Conservation (phyloP, 2,329 filamentous ascomycete genomes). For the Fusarium scirpi region DNA sequence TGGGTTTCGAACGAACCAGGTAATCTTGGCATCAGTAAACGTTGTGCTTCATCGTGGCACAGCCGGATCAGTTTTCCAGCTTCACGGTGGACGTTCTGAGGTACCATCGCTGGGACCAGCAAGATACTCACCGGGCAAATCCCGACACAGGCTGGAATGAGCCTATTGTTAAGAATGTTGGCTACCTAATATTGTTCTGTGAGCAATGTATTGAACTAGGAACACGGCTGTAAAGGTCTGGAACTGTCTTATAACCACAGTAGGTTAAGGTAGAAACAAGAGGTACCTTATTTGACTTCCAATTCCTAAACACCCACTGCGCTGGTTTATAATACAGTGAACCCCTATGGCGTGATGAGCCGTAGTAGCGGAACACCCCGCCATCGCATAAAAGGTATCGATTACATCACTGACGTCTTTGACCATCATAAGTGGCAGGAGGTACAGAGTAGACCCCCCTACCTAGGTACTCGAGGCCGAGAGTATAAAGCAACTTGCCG, state of each 20-base stretch:
- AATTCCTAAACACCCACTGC: neutral
- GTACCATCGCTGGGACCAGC: neutral
- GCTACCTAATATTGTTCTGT: neutral
- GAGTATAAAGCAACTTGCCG: neutral
- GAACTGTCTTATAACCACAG: neutral
- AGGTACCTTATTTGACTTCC: neutral
- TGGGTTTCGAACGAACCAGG: neutral
- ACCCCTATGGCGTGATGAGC: conserved; percentile 16
- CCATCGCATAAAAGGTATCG: conserved; percentile 6
- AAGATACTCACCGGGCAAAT: neutral
- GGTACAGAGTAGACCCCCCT: neutral
- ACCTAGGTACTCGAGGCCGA: neutral
- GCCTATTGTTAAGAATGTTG: conserved; percentile 17
- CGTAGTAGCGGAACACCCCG: conserved; percentile 16
- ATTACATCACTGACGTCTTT: conserved; percentile 40
- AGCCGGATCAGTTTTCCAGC: neutral
- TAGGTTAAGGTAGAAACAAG: neutral
- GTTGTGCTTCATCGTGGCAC: neutral
- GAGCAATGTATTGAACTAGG: neutral
- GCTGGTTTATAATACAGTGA: conserved; percentile 1
- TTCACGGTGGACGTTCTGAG: neutral
- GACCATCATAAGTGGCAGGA: conserved; percentile 1
- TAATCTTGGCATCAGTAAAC: neutral
- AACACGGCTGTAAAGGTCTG: neutral
- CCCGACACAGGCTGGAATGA: conserved; percentile 12